A percentile compares a stretch with the other conserved stretches of the same genome.
phyloP scores from a whole-genome alignment of 306 rosid species.

The Luffa acutangula region DNA sequence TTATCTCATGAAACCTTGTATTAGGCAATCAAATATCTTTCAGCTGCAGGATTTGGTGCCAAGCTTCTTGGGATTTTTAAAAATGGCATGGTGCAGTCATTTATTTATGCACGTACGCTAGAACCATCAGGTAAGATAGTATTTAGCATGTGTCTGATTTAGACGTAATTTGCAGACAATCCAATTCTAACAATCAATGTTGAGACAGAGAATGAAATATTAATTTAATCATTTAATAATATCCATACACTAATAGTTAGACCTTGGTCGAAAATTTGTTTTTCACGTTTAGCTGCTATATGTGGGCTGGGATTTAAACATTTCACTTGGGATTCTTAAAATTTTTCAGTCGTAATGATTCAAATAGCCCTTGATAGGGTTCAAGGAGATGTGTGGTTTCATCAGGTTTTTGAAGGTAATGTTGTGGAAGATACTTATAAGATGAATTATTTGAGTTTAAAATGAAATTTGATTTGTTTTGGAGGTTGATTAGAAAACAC shows the following conservation, averaged over 20 bases:
- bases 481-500: not conserved
- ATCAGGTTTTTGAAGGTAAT: not conserved
- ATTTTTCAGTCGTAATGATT: not conserved
- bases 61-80: slow-evolving; percentile 76
- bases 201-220: not conserved
- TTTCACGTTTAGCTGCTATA: not conserved
- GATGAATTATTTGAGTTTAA: not conserved
- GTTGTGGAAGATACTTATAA: not conserved
- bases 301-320: not conserved
- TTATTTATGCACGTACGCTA: slow-evolving; percentile 67
- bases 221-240: not conserved
- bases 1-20: slow-evolving; percentile 23
- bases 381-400: slow-evolving; percentile 1
- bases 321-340: not conserved
- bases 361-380: not conserved
- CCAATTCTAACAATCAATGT: not conserved
- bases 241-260: not conserved
- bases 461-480: not conserved
- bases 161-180: not conserved
- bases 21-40: slow-evolving; percentile 83
- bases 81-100: slow-evolving; percentile 89
- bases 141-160: not conserved
- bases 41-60: slow-evolving; percentile 95
- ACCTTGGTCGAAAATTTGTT: not conserved
- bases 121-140: slow-evolving; percentile 45